Conservation (phyloP, 306 rosid species). For the Styphnolobium japonicum region DNA sequence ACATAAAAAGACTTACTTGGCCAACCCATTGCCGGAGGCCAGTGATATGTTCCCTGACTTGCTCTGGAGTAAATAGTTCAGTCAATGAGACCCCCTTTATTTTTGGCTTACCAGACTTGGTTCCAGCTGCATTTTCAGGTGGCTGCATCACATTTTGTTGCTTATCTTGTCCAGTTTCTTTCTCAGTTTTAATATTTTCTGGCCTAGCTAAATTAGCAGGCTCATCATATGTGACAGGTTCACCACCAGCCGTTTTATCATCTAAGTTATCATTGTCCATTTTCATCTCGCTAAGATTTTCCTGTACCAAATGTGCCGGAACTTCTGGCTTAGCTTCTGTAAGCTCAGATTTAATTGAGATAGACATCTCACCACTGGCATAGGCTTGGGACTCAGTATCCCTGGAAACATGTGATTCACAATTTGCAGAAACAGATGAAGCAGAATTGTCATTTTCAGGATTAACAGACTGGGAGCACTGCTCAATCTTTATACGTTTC, state of each 20-base stretch:
- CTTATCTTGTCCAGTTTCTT: slow-evolving; percentile 56
- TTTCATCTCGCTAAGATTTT: slow-evolving; percentile 51
- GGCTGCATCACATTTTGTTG: slow-evolving; percentile 56
- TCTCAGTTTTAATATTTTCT: slow-evolving; percentile 65
- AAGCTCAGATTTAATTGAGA: slow-evolving; percentile 58
- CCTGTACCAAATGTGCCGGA: slow-evolving; percentile 37
- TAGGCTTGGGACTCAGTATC: slow-evolving; percentile 54
- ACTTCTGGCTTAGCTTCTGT: slow-evolving; percentile 65
- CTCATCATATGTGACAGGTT: slow-evolving; percentile 46
- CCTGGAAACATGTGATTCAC: slow-evolving; percentile 46
- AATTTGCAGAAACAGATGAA: slow-evolving; percentile 43
- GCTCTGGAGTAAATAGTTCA: slow-evolving; percentile 93
- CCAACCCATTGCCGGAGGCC: slow-evolving; percentile 99
- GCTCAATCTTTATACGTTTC: slow-evolving; percentile 87
- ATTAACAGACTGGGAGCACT: slow-evolving; percentile 49
- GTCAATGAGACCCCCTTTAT: slow-evolving; percentile 92
- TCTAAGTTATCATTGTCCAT: slow-evolving; percentile 38
- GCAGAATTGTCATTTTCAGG: slow-evolving; percentile 56
- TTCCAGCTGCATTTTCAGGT: slow-evolving; percentile 58
- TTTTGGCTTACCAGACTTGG: slow-evolving; percentile 97
- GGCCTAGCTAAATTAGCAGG: slow-evolving; percentile 52
- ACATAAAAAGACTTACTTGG: slow-evolving; percentile 58
- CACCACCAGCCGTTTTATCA: slow-evolving; percentile 47
- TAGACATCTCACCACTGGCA: slow-evolving; percentile 40
- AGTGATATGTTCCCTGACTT: slow-evolving; percentile 76